Percentiles rank a stretch among this genome's conserved stretches.
These are phyloP conservation scores for Calonectria pteridis DNA, from an alignment of 2,329 filamentous ascomycete genomes.

Conservation along the genomic window DNA sequence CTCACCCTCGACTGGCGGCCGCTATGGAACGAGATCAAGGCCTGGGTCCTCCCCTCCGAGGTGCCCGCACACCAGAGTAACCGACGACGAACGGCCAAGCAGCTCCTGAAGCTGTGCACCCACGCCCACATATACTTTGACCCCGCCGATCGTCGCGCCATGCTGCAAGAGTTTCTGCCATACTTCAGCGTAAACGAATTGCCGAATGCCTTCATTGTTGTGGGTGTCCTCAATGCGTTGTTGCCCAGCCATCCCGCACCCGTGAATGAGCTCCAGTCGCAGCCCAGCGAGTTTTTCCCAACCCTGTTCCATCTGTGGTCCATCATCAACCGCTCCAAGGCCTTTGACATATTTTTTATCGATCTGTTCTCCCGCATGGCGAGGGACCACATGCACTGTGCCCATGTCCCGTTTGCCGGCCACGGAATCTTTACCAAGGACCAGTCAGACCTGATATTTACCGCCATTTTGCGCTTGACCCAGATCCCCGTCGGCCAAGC, in stretches of 20 bases:
- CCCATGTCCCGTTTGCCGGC: conserved; percentile 83
- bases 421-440: conserved; percentile 93
- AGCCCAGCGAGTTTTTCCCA: conserved; percentile 89
- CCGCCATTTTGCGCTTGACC: conserved; percentile 86
- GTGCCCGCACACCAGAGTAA: conserved; percentile 73
- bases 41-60: conserved; percentile 88
- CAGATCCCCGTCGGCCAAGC: conserved; percentile 98
- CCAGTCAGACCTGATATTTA: conserved; percentile 94
- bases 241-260: conserved; percentile 87
- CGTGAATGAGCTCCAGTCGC: conserved; percentile 77
- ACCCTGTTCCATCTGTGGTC: conserved; percentile 98
- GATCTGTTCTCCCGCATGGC: conserved; percentile 91
- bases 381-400: conserved; percentile 81
- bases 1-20: conserved; percentile 94
- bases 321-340: conserved; percentile 88
- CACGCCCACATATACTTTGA: conserved; percentile 95
- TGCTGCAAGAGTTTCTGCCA: conserved; percentile 83
- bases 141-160: conserved; percentile 83
- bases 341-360: conserved; percentile 87
- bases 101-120: conserved; percentile 87
- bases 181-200: conserved; percentile 96
- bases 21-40: conserved; percentile 92
- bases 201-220: conserved; percentile 93
- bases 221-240: conserved; percentile 86
- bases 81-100: conserved; percentile 68